These are phyloP conservation scores for Talaromyces sp. DNA, from an alignment of 2,329 filamentous ascomycete species.

Conservation along the genomic window DNA sequence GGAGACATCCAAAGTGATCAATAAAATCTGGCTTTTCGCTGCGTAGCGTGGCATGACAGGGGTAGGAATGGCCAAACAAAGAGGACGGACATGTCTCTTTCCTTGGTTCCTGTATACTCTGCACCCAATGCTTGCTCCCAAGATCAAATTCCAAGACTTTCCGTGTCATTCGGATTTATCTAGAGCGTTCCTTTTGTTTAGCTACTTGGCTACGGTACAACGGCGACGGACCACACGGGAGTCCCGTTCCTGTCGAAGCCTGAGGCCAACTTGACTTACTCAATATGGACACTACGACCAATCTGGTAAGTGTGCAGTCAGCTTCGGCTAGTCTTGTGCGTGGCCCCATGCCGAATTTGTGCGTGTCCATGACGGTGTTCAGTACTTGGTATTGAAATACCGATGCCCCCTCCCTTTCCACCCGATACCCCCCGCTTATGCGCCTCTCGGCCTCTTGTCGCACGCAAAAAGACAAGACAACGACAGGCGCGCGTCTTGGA, in stretches of 20 bases:
- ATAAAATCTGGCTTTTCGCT: background rate
- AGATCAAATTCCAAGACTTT: background rate
- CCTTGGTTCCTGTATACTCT: background rate
- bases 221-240: background rate
- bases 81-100: background rate
- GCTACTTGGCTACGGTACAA: background rate
- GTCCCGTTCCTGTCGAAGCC: background rate
- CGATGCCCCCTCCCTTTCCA: background rate
- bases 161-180: background rate
- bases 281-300: background rate
- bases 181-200: background rate
- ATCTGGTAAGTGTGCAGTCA: background rate
- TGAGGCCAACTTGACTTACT: background rate
- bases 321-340: background rate
- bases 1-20: conserved; percentile 3
- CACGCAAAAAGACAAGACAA: conserved; percentile 18
- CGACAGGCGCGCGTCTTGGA: conserved; percentile 22
- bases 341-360: background rate
- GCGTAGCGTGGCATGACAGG: background rate
- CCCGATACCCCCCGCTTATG: conserved; percentile 8
- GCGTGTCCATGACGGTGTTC: background rate
- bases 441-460: conserved; percentile 2
- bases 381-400: background rate
- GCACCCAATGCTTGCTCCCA: background rate
- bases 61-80: conserved; percentile 2